phyloP scores from a whole-genome alignment of 1,139 yeast species.

The Yamadazyma taylorii region DNA sequence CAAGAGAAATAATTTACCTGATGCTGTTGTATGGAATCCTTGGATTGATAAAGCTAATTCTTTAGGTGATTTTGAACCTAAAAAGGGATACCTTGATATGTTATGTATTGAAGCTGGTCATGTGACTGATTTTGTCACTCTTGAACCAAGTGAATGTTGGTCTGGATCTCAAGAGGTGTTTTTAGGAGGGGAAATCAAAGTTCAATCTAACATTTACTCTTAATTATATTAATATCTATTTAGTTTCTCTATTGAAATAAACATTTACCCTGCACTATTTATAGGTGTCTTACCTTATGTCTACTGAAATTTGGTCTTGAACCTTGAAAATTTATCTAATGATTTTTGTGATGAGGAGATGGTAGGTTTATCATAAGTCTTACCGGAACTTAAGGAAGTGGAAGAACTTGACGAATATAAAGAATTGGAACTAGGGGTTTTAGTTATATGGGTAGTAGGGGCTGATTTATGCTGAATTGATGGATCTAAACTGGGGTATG shows the following conservation, averaged over 20 bases:
- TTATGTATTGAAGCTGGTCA: constrained; percentile 93
- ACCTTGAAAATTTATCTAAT: constrained; percentile 29
- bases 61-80: constrained; percentile 88
- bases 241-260: too few relatives aligned
- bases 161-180: constrained; percentile 34
- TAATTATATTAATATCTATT: background rate
- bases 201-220: constrained; percentile 43
- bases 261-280: too few relatives aligned
- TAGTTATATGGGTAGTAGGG: background rate
- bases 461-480: background rate
- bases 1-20: constrained; percentile 68
- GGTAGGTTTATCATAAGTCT: constrained; percentile 44
- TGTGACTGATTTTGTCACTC: constrained; percentile 63
- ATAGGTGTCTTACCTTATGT: too few relatives aligned
- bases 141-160: constrained; percentile 75
- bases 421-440: background rate
- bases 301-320: constrained; percentile 29
- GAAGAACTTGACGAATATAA: background rate
- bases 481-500: background rate
- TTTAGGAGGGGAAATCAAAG: constrained; percentile 45
- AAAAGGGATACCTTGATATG: constrained; percentile 79
- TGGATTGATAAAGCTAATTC: constrained; percentile 80
- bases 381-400: constrained; percentile 1
- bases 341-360: constrained; percentile 48
- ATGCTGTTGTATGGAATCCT: constrained; percentile 97